A percentile compares a stretch with the other conserved stretches of the same genome.
Conservation (phyloP, 257 asterid genomes). For the Hygrophila difformis region DNA sequence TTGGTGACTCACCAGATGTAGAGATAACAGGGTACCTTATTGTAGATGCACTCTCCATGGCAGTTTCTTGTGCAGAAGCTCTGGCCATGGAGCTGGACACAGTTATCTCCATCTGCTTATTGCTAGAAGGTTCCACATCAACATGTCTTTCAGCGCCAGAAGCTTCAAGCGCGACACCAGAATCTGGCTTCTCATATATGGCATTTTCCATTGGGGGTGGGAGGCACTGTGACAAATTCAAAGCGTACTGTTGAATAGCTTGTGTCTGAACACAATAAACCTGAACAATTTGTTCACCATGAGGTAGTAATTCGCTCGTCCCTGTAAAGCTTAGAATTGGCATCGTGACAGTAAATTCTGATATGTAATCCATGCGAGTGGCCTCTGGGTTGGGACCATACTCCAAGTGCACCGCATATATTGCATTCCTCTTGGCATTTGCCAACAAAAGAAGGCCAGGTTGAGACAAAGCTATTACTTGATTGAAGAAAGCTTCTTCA, state of each 20-base stretch:
- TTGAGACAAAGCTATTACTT: conserved; percentile 85
- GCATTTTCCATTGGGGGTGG: conserved; percentile 66
- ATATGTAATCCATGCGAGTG: conserved; percentile 75
- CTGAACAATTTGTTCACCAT: conserved; percentile 86
- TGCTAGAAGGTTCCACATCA: conserved; percentile 36
- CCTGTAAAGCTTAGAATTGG: conserved; percentile 98
- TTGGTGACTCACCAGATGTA: conserved; percentile 34
- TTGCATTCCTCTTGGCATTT: conserved; percentile 90
- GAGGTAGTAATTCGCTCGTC: conserved; percentile 65
- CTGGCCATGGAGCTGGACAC: conserved; percentile 50
- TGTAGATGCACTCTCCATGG: conserved; percentile 37
- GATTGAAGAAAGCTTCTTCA: conserved; percentile 92
- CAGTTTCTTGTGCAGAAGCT: conserved; percentile 36
- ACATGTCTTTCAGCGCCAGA: conserved; percentile 38
- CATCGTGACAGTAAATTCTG: conserved; percentile 93
- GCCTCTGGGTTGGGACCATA: conserved; percentile 81
- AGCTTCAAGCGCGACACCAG: conserved; percentile 40
- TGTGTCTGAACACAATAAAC: conserved; percentile 96
- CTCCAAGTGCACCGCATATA: conserved; percentile 92
- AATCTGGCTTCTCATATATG: conserved; percentile 51
- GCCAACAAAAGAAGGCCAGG: conserved; percentile 79
- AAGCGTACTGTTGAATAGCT: conserved; percentile 96
- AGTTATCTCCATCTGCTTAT: conserved; percentile 39
- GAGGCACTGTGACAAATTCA: conserved; percentile 85
- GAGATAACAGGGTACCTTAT: conserved; percentile 31